These are phyloP conservation scores for Apiospora koreana DNA, from an alignment of 2,329 filamentous ascomycete species.

Conservation along the genomic window DNA sequence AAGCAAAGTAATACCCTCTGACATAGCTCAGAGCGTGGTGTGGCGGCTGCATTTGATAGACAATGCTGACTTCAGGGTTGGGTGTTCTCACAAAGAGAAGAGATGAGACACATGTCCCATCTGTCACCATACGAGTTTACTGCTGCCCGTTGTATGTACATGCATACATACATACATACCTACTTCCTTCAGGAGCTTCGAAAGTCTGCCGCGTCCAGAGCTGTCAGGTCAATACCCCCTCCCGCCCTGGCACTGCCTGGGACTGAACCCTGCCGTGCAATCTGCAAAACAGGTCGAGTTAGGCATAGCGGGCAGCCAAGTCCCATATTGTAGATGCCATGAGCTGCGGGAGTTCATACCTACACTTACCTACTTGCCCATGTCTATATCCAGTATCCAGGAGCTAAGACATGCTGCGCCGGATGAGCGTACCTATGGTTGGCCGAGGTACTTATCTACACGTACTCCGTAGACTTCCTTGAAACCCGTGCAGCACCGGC, in stretches of 20 bases:
- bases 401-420: not conserved
- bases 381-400: not conserved
- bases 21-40: not conserved
- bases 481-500: not conserved
- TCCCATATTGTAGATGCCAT: not conserved
- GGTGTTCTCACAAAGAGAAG: slow-evolving; percentile 1
- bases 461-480: not conserved
- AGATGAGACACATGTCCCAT: not conserved
- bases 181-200: not conserved
- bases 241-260: not conserved
- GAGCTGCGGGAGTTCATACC: not conserved
- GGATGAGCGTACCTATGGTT: not conserved
- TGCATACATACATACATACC: no score
- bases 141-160: not conserved
- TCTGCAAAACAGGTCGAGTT: not conserved
- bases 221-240: not conserved
- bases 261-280: not conserved
- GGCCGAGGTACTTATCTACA: not conserved
- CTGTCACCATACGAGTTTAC: slow-evolving; percentile 5
- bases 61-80: not conserved
- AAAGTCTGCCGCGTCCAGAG: not conserved
- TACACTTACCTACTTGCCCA: not conserved
- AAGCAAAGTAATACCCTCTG: not conserved
- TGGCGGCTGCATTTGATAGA: not conserved
- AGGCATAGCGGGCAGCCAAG: not conserved